phyloP scores from a whole-genome alignment of 257 asterid species.

The Eucommia ulmoides region DNA sequence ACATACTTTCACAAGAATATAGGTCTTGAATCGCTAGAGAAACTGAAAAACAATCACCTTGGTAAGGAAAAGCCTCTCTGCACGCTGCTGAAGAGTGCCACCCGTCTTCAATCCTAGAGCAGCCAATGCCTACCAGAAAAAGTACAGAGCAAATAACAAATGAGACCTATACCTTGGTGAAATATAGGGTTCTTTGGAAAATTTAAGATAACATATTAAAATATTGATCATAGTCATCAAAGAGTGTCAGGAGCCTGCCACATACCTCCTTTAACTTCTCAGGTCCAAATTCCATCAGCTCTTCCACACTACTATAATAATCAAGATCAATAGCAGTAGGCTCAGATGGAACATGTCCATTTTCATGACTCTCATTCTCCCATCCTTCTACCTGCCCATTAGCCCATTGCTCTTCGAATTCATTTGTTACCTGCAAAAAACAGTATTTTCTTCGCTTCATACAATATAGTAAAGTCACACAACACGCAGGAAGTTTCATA shows the following conservation, averaged over 20 bases:
- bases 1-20: too few species aligned
- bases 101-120: conserved; percentile 89
- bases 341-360: conserved; percentile 33
- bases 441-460: too few species aligned
- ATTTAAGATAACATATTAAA: too few species aligned
- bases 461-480: too few species aligned
- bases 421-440: conserved; percentile 45
- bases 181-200: too few species aligned
- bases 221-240: neutral
- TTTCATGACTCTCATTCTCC: conserved; percentile 59
- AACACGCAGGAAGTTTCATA: too few species aligned
- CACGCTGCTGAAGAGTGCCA: conserved; percentile 87
- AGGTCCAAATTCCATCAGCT: conserved; percentile 76
- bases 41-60: conserved; percentile 37
- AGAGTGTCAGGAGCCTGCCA: neutral
- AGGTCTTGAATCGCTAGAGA: too few species aligned
- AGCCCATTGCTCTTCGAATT: conserved; percentile 84
- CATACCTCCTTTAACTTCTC: conserved; percentile 85
- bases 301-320: conserved; percentile 61
- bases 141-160: too few species aligned
- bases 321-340: conserved; percentile 72
- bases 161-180: too few species aligned
- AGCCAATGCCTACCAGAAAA: conserved; percentile 76
- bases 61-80: conserved; percentile 82
- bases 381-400: conserved; percentile 62